A percentile compares a stretch with the other conserved stretches of the same genome.
These are phyloP conservation scores for Epichloe gansuensis DNA, from an alignment of 2,329 filamentous ascomycete species.

Conservation along the genomic window DNA sequence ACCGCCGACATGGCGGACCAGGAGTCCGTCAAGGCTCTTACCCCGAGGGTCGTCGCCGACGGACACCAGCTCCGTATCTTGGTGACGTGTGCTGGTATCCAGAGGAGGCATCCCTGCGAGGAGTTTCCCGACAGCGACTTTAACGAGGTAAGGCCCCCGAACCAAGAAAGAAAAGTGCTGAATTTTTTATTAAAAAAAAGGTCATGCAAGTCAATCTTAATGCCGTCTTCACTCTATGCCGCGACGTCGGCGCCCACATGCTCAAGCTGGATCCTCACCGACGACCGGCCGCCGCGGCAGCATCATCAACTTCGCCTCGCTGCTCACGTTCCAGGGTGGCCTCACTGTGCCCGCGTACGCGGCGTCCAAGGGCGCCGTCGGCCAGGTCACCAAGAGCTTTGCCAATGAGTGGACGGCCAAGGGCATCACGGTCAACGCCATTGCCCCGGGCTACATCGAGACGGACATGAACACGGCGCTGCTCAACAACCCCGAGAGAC, in stretches of 20 bases:
- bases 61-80: slow-evolving; percentile 61
- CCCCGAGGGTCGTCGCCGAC: slow-evolving; percentile 48
- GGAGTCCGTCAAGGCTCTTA: slow-evolving; percentile 47
- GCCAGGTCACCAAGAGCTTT: slow-evolving; percentile 73
- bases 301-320: slow-evolving; percentile 75
- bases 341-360: slow-evolving; percentile 83
- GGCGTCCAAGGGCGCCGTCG: slow-evolving; percentile 73
- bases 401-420: slow-evolving; percentile 76
- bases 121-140: slow-evolving; percentile 68
- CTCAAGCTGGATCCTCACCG: slow-evolving; percentile 39
- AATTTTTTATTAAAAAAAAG: slow-evolving; percentile 15
- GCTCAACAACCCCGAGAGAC: slow-evolving; percentile 56
- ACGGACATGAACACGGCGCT: slow-evolving; percentile 92
- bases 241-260: slow-evolving; percentile 72
- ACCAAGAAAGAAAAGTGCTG: too few relatives aligned
- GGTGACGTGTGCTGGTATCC: slow-evolving; percentile 79
- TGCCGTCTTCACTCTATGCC: slow-evolving; percentile 65
- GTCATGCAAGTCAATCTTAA: slow-evolving; percentile 82
- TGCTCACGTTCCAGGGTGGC: slow-evolving; percentile 77
- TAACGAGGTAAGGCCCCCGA: slow-evolving; percentile 45
- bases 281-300: slow-evolving; percentile 47
- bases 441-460: slow-evolving; percentile 80
- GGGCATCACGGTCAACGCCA: slow-evolving; percentile 75
- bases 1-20: slow-evolving; percentile 54
- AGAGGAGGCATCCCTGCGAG: slow-evolving; percentile 63